phyloP scores from a whole-genome alignment of 164 flowering plant genomes.

The Sedum album region DNA sequence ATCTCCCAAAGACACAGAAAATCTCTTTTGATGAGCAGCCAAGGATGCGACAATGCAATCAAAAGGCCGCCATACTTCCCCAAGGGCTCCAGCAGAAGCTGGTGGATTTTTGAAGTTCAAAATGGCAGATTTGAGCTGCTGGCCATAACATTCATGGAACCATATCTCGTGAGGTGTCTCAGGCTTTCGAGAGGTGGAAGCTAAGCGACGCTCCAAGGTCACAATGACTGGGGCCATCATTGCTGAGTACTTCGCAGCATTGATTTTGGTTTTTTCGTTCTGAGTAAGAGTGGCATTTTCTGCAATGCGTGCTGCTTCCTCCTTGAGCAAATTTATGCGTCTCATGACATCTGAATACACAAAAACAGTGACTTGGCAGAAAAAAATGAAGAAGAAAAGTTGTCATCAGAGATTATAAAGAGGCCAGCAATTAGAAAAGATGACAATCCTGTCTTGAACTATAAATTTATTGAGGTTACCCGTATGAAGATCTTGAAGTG shows the following conservation, averaged over 20 bases:
- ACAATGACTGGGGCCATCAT: slow-evolving; percentile 98
- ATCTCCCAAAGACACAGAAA: slow-evolving; percentile 64
- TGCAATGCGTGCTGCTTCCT: slow-evolving; percentile 83
- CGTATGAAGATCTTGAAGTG: slow-evolving; percentile 93
- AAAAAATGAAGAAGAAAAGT: neutral
- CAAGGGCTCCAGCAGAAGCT: slow-evolving; percentile 58
- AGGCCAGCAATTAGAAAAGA: neutral
- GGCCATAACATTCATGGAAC: slow-evolving; percentile 72
- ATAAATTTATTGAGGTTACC: slow-evolving; percentile 29
- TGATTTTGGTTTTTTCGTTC: slow-evolving; percentile 81
- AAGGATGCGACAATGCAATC: slow-evolving; percentile 72
- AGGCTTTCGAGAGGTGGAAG: slow-evolving; percentile 82
- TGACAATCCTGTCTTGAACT: no score
- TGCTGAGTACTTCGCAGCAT: slow-evolving; percentile 90
- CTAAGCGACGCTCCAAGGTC: slow-evolving; percentile 90
- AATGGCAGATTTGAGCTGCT: slow-evolving; percentile 70
- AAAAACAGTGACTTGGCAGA: neutral
- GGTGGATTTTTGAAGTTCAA: slow-evolving; percentile 71
- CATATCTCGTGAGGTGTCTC: slow-evolving; percentile 92
- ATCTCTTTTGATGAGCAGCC: slow-evolving; percentile 77
- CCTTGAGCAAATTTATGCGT: slow-evolving; percentile 83
- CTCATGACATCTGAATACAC: slow-evolving; percentile 69
- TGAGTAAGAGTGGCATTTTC: slow-evolving; percentile 76
- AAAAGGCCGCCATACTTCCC: slow-evolving; percentile 94
- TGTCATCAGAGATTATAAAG: neutral